phyloP scores from a whole-genome alignment of 352 stramenopile species.

The Phytophthora sp. region DNA sequence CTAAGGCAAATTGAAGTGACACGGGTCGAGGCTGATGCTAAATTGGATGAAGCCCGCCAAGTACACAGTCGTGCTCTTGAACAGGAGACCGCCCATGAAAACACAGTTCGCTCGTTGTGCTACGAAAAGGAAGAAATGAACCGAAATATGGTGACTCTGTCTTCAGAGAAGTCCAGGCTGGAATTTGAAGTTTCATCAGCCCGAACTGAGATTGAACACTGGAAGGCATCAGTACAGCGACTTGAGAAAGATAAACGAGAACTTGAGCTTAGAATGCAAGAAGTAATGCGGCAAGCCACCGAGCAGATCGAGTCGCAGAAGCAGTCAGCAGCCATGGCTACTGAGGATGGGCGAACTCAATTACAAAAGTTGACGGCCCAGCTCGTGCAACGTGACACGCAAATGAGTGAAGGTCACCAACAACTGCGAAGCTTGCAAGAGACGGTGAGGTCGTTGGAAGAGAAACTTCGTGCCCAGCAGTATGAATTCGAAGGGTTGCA shows the following conservation, averaged over 20 bases:
- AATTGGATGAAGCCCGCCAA: slow-evolving; percentile 54
- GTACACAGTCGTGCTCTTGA: slow-evolving; percentile 48
- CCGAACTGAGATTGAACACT: slow-evolving; percentile 43
- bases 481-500: slow-evolving; percentile 39
- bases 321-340: slow-evolving; percentile 44
- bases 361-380: slow-evolving; percentile 46
- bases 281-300: slow-evolving; percentile 55
- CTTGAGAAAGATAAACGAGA: slow-evolving; percentile 61
- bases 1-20: slow-evolving; percentile 50
- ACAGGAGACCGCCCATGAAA: slow-evolving; percentile 55
- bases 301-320: slow-evolving; percentile 57
- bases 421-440: slow-evolving; percentile 44
- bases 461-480: slow-evolving; percentile 42
- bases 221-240: slow-evolving; percentile 37
- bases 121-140: slow-evolving; percentile 73
- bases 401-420: slow-evolving; percentile 51
- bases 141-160: slow-evolving; percentile 46
- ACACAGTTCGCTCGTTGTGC: slow-evolving; percentile 52
- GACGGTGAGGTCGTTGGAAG: slow-evolving; percentile 35
- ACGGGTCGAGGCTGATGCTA: slow-evolving; percentile 45
- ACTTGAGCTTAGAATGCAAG: slow-evolving; percentile 54
- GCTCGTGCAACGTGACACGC: slow-evolving; percentile 49
- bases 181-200: slow-evolving; percentile 57
- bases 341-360: slow-evolving; percentile 49
- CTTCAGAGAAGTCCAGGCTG: slow-evolving; percentile 56